A percentile compares a stretch with the other conserved stretches of the same genome.
These are phyloP conservation scores for Fagopyrum tataricum DNA, from an alignment of 148 eudicot species.

Conservation along the genomic window DNA sequence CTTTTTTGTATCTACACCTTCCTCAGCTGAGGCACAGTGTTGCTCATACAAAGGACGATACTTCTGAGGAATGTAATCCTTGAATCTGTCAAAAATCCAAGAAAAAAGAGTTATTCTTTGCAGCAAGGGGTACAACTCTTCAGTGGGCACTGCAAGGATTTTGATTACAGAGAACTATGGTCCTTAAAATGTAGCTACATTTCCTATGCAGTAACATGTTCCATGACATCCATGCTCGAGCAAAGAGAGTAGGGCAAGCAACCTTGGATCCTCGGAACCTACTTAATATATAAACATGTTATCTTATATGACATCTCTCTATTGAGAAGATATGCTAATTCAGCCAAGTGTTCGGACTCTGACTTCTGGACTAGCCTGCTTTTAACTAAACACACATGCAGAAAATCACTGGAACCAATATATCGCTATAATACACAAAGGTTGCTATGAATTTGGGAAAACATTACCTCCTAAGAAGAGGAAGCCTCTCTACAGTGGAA, in stretches of 20 bases:
- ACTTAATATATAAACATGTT: too few species aligned
- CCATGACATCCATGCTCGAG: too few species aligned
- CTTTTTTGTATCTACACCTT: neutral
- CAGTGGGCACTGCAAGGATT: too few species aligned
- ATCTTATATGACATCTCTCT: neutral
- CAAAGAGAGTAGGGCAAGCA: too few species aligned
- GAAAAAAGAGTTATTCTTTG: neutral
- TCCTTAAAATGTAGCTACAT: too few species aligned
- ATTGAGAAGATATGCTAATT: neutral
- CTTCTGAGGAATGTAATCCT: slow-evolving; percentile 76
- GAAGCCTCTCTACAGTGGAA: slow-evolving; percentile 65
- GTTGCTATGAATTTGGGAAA: neutral
- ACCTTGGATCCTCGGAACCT: too few species aligned
- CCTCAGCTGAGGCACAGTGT: slow-evolving; percentile 27
- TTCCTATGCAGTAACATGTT: too few species aligned
- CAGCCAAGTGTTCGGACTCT: neutral
- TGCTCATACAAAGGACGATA: slow-evolving; percentile 67
- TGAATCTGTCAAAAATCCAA: slow-evolving; percentile 53
- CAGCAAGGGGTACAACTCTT: too few species aligned
- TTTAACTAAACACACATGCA: neutral
- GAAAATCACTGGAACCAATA: neutral
- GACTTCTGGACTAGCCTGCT: neutral
- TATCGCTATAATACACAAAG: slow-evolving; percentile 4
- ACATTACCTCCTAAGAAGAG: slow-evolving; percentile 75
- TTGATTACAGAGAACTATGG: too few species aligned